Evolutionary conservation across 805 yeast species (phyloP).

Genomic region (Metschnikowia cubensis): DNA sequence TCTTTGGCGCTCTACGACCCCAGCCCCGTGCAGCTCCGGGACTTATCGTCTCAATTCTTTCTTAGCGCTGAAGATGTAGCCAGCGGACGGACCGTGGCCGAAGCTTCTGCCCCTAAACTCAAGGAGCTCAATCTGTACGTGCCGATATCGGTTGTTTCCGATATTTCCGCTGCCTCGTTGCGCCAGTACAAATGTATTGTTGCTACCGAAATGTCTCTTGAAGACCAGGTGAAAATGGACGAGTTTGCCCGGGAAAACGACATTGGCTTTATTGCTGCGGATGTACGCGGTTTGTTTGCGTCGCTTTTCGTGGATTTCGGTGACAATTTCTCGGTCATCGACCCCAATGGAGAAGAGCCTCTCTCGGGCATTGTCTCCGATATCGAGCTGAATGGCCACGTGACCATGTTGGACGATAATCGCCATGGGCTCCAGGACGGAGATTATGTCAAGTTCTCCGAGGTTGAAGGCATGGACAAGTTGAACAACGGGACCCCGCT

Average conservation of each 20-base stretch:
- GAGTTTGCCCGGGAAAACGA: conserved; percentile 65
- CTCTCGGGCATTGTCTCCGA: conserved; percentile 81
- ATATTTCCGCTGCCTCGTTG: conserved; percentile 53
- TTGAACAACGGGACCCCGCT: conserved; percentile 71
- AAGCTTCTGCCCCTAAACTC: conserved; percentile 60
- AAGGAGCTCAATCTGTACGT: conserved; percentile 88
- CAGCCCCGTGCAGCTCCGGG: conserved; percentile 56
- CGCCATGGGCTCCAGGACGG: conserved; percentile 96
- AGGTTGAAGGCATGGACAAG: conserved; percentile 73
- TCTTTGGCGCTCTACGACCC: conserved; percentile 85
- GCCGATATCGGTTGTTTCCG: conserved; percentile 65
- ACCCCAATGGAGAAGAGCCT: conserved; percentile 92
- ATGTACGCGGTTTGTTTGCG: conserved; percentile 85
- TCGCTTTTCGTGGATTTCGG: conserved; percentile 90
- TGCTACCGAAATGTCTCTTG: conserved; percentile 70
- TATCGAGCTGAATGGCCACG: conserved; percentile 82
- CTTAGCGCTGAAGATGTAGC: conserved; percentile 57
- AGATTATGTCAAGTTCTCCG: conserved; percentile 79
- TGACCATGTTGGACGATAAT: conserved; percentile 86
- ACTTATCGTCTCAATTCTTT: conserved; percentile 88
- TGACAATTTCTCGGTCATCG: conserved; percentile 69
- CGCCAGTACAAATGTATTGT: conserved; percentile 71
- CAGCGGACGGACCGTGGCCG: conserved; percentile 69
- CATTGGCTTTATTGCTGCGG: conserved; percentile 79
- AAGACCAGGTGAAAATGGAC: conserved; percentile 73